These are phyloP conservation scores for Quercus parvula DNA, from an alignment of 306 rosid species.

Conservation along the genomic window DNA sequence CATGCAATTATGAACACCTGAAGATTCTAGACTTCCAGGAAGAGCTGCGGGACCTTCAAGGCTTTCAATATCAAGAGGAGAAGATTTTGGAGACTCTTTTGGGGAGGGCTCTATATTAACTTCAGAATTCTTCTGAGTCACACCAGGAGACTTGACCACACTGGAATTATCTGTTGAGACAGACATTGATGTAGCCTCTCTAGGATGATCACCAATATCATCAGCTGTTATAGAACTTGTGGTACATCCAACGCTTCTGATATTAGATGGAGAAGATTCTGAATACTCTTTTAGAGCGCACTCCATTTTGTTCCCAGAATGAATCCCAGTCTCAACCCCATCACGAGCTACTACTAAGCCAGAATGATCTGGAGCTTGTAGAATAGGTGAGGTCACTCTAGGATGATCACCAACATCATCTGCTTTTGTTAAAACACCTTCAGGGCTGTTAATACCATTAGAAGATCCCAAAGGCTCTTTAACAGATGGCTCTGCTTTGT, in stretches of 20 bases:
- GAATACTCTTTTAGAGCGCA: constrained; percentile 7
- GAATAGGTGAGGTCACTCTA: not conserved
- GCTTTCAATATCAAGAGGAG: constrained; percentile 8
- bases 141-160: not conserved
- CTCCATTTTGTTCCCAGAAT: constrained; percentile 1
- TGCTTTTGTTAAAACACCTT: constrained; percentile 1
- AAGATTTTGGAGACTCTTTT: not conserved
- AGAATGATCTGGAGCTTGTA: constrained; percentile 4
- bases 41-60: not conserved
- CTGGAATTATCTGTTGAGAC: not conserved
- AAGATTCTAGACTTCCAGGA: constrained; percentile 8
- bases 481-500: constrained; percentile 5
- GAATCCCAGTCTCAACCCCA: not conserved
- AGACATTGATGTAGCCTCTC: not conserved
- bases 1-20: constrained; percentile 1
- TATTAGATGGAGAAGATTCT: not conserved
- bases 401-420: constrained; percentile 10
- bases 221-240: not conserved
- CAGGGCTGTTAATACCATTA: not conserved
- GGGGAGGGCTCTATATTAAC: not conserved
- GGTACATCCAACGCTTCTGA: not conserved
- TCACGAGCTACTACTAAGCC: not conserved
- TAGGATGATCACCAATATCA: not conserved
- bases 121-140: not conserved
- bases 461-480: constrained; percentile 8